phyloP scores from a whole-genome alignment of 1,139 yeast species.

The Hansenula lynferdii region DNA sequence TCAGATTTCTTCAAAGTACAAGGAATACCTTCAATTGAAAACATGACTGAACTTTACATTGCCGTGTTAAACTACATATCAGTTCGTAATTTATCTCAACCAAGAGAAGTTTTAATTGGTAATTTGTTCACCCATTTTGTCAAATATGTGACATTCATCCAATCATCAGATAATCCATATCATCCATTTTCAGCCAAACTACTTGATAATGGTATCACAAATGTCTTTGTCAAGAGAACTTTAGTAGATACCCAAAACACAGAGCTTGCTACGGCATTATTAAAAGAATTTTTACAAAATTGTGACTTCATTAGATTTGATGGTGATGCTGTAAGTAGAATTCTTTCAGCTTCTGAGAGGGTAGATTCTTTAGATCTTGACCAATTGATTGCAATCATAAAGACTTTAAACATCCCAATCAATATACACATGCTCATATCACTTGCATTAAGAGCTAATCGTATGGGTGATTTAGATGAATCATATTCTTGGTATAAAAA shows the following conservation, averaged over 20 bases:
- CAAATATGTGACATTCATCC: neutral
- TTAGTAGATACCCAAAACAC: conserved; percentile 9
- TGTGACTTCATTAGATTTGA: conserved; percentile 8
- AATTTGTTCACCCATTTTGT: conserved; percentile 9
- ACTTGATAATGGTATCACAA: conserved; percentile 12
- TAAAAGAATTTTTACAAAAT: conserved; percentile 6
- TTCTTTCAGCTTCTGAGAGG: conserved; percentile 1
- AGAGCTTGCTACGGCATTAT: conserved; percentile 11
- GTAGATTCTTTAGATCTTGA: conserved; percentile 5
- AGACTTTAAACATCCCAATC: conserved; percentile 8
- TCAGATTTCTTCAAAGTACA: conserved; percentile 7
- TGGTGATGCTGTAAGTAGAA: conserved; percentile 14
- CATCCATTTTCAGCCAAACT: conserved; percentile 10
- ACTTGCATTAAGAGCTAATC: conserved; percentile 9
- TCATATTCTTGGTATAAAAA: conserved; percentile 14
- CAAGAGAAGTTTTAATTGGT: neutral
- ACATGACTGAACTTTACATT: conserved; percentile 15
- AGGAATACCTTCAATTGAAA: conserved; percentile 8
- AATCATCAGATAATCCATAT: neutral
- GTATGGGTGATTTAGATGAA: conserved; percentile 5
- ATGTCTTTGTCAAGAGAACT: conserved; percentile 11
- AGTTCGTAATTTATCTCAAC: conserved; percentile 3
- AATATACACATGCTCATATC: conserved; percentile 8
- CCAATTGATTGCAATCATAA: conserved; percentile 10
- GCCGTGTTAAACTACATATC: conserved; percentile 9